A percentile compares a stretch with the other conserved stretches of the same genome.
Evolutionary conservation across 768 basidiomycete species (phyloP).

Genomic region (Mycena filopes): DNA sequence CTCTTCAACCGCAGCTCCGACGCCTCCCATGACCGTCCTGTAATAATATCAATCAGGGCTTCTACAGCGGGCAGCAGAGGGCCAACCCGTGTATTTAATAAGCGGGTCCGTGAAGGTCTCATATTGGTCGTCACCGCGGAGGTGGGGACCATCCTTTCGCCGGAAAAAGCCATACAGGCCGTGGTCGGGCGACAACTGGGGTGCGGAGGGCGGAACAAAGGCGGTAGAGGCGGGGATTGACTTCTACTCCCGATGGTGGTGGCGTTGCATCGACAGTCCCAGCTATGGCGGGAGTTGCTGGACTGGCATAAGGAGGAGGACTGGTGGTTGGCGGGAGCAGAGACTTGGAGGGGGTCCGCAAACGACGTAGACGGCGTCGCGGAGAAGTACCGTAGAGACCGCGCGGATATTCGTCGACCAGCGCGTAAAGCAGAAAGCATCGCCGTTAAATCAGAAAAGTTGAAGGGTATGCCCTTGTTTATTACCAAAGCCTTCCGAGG

Average conservation of each 20-base stretch:
- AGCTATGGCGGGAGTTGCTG: slow-evolving; percentile 11
- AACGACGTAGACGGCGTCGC: neutral
- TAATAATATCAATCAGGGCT: slow-evolving; percentile 42
- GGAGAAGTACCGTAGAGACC: slow-evolving; percentile 25
- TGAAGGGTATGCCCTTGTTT: slow-evolving; percentile 10
- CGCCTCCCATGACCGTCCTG: slow-evolving; percentile 90
- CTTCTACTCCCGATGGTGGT: neutral
- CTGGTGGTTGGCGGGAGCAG: slow-evolving; percentile 8
- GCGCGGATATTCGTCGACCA: slow-evolving; percentile 14
- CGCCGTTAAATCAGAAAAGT: slow-evolving; percentile 8
- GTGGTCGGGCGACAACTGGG: slow-evolving; percentile 59
- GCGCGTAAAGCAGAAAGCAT: slow-evolving; percentile 29
- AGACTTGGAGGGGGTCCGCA: slow-evolving; percentile 6
- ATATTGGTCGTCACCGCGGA: slow-evolving; percentile 59
- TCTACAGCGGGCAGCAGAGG: neutral
- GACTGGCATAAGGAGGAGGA: neutral
- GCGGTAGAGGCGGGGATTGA: neutral
- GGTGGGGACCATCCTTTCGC: slow-evolving; percentile 56
- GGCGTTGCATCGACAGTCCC: neutral
- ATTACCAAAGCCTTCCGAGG: slow-evolving; percentile 5
- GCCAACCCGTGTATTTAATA: slow-evolving; percentile 9
- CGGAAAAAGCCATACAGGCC: slow-evolving; percentile 85
- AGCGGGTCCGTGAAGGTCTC: slow-evolving; percentile 49
- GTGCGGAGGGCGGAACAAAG: slow-evolving; percentile 15
- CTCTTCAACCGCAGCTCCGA: slow-evolving; percentile 89